phyloP scores from a whole-genome alignment of 257 asterid genomes.

The Coffea eugenioides region DNA sequence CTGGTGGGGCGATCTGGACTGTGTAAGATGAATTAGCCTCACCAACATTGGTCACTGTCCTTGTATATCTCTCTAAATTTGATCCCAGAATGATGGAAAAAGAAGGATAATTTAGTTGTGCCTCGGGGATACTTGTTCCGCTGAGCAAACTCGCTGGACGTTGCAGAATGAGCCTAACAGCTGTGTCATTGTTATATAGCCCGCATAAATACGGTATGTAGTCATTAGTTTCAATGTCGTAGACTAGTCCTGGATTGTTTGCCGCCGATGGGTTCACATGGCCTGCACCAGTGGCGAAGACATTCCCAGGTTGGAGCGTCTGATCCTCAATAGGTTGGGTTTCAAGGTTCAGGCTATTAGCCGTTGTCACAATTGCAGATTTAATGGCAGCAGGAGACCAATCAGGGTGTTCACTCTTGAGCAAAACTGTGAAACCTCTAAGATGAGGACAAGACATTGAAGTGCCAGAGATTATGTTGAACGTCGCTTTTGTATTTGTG shows the following conservation, averaged over 20 bases:
- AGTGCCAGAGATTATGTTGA: slow-evolving; percentile 17
- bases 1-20: background rate
- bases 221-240: slow-evolving; percentile 6
- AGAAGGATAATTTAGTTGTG: slow-evolving; percentile 19
- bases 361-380: slow-evolving; percentile 21
- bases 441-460: slow-evolving; percentile 25
- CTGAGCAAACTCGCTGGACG: background rate
- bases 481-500: background rate
- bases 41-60: slow-evolving; percentile 19
- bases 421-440: slow-evolving; percentile 19
- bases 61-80: background rate
- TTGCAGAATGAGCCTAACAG: background rate
- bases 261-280: slow-evolving; percentile 21
- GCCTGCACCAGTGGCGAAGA: slow-evolving; percentile 17
- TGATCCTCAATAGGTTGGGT: background rate
- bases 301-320: background rate
- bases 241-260: slow-evolving; percentile 18
- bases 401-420: slow-evolving; percentile 21
- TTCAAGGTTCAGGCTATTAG: slow-evolving; percentile 7
- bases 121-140: slow-evolving; percentile 10
- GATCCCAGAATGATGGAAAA: slow-evolving; percentile 9
- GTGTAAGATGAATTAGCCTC: slow-evolving; percentile 14
- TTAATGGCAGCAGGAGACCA: slow-evolving; percentile 25
- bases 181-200: background rate
- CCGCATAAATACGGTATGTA: slow-evolving; percentile 18